Evolutionary conservation across 2,329 filamentous ascomycete species (phyloP).

Genomic region (Xylariaceae sp.): DNA sequence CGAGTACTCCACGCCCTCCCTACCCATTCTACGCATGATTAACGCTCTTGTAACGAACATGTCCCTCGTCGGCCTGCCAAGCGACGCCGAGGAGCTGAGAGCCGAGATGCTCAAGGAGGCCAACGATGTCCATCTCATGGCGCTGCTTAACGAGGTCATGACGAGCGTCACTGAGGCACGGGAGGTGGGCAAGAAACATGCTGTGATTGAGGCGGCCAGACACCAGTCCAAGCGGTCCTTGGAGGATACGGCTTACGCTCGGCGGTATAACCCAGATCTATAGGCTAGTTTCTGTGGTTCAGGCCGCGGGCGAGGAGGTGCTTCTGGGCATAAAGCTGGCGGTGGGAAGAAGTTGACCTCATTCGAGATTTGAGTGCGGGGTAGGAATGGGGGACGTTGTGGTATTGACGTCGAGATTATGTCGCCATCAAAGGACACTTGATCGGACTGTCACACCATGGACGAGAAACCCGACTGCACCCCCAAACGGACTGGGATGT

Average conservation of each 20-base stretch:
- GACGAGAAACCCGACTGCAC: too few relatives aligned
- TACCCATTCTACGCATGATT: slow-evolving; percentile 80
- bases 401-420: too few relatives aligned
- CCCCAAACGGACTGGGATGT: too few relatives aligned
- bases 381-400: too few relatives aligned
- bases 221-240: slow-evolving; percentile 21
- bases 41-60: slow-evolving; percentile 81
- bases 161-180: slow-evolving; percentile 67
- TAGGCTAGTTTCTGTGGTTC: slow-evolving; percentile 1
- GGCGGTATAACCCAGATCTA: slow-evolving; percentile 24
- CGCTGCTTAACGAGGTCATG: slow-evolving; percentile 71
- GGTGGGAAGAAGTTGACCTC: too few relatives aligned
- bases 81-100: slow-evolving; percentile 61
- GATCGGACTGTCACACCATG: too few relatives aligned
- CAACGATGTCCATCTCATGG: slow-evolving; percentile 79
- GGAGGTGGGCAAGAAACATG: slow-evolving; percentile 72
- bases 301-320: neutral
- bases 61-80: slow-evolving; percentile 74
- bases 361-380: too few relatives aligned
- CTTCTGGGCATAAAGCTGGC: slow-evolving; percentile 7
- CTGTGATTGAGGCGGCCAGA: slow-evolving; percentile 48
- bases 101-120: slow-evolving; percentile 71
- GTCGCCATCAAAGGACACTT: too few relatives aligned
- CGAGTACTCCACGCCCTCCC: slow-evolving; percentile 47
- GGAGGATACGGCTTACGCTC: slow-evolving; percentile 13